Base-by-base conservation (phyloP, 768 basidiomycete genomes). In the Rossbeevera mucosa region DNA sequence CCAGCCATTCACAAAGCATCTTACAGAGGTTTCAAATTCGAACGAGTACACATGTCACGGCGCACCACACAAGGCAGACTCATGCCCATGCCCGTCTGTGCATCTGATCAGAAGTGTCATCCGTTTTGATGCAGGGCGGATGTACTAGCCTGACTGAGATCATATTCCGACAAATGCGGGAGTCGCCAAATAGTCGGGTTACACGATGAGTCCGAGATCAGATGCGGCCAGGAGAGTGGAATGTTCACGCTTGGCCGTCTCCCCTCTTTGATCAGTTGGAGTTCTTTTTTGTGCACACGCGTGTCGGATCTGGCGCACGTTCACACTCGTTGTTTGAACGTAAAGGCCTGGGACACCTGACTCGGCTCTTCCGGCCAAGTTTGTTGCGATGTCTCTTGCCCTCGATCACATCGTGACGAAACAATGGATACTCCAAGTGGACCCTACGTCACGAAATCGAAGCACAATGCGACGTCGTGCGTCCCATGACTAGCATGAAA, bases 171-270 rank as follows among this genome's bases (percentile, higher is more conserved):
- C 24, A 21, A 38, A 22, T n/a, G 40, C 44, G 52, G 51, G 28
- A 26, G 42, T 42, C 47, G 41, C 12, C 24, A 22, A 18, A 25
- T 45, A 40, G 46, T 48, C 41, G 8, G 28, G 28, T 18, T 25
- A 18, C 41, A 24, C 36, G 24, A 33, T 21, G 29, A 18, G 48
- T 11, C 25, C 11, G 33, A 47, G 43, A 56, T 55, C 46, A 55
- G 43, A 29, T 60, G 14, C n/a, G 44, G 31, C 9, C 36, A 38
- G 33, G 28, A 24, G 9, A 59, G 26, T 48, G 36, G 36, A 51
- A 36, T 36, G 7, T 18, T 36, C 33, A 36, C 4, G 9, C 8
- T 36, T 36, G 36, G 36, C 36, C 36, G 36, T 36, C 36, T 16
- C n/a, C 33, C 36, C 11, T 36, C 36, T 14, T 36, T 36, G 18